Percentiles rank a stretch among this genome's conserved stretches.
These are phyloP conservation scores for Trematosphaeria pertusa DNA, from an alignment of 2,329 filamentous ascomycete genomes.

Conservation along the genomic window DNA sequence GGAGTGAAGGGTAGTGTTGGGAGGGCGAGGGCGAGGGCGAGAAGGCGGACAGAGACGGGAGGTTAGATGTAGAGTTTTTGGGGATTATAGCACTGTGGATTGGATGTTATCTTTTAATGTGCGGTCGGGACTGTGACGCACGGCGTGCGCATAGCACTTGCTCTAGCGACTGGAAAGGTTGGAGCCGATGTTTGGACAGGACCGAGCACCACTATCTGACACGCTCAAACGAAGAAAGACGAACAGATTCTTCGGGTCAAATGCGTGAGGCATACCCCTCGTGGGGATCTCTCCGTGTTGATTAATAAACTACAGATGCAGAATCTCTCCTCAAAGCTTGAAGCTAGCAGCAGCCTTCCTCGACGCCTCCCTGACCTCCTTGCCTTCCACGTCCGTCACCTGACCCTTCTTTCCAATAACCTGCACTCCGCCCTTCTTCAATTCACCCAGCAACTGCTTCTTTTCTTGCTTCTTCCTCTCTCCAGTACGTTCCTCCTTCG, in stretches of 20 bases:
- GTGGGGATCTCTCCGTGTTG: too few relatives aligned
- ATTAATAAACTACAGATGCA: background rate
- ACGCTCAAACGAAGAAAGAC: too few relatives aligned
- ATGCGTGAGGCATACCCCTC: too few relatives aligned
- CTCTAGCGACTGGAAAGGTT: too few relatives aligned
- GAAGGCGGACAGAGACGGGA: constrained; percentile 11
- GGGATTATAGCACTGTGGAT: too few relatives aligned
- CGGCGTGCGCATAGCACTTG: too few relatives aligned
- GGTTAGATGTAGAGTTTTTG: too few relatives aligned
- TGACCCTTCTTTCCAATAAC: constrained; percentile 91
- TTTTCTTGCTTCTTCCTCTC: constrained; percentile 67
- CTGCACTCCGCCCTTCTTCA: constrained; percentile 88
- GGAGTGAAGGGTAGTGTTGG: constrained; percentile 57
- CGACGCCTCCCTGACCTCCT: constrained; percentile 62
- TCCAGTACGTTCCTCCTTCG: constrained; percentile 53
- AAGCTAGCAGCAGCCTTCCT: constrained; percentile 40
- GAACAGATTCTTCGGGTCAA: too few relatives aligned
- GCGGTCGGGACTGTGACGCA: too few relatives aligned
- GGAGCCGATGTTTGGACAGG: too few relatives aligned
- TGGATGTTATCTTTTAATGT: too few relatives aligned
- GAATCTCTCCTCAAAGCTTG: constrained; percentile 35
- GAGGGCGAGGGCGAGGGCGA: constrained; percentile 21
- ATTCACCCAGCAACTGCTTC: constrained; percentile 66
- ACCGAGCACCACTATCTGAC: too few relatives aligned
- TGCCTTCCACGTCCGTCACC: constrained; percentile 82